Evolutionary conservation across 495 filamentous ascomycete genomes (phyloP).

Genomic region (Xylaria longipes): DNA sequence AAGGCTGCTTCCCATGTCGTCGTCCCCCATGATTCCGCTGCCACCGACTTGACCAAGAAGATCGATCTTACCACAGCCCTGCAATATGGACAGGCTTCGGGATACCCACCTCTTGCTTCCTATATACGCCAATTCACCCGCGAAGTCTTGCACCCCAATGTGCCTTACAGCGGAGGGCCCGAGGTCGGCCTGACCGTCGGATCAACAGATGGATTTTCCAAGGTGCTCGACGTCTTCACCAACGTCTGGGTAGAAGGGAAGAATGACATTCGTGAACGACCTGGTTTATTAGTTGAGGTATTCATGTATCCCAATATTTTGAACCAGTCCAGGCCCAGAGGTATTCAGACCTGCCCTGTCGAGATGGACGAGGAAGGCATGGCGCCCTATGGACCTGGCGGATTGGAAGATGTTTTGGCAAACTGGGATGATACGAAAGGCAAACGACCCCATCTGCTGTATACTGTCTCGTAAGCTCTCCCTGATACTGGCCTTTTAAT

Average conservation of each 20-base stretch:
- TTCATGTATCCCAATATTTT: slow-evolving; percentile 80
- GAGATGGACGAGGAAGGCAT: slow-evolving; percentile 82
- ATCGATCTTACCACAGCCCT: slow-evolving; percentile 84
- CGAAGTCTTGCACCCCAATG: slow-evolving; percentile 76
- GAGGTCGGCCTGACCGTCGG: slow-evolving; percentile 81
- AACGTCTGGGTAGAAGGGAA: slow-evolving; percentile 74
- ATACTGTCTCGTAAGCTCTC: slow-evolving; percentile 80
- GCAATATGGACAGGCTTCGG: slow-evolving; percentile 82
- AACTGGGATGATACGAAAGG: slow-evolving; percentile 81
- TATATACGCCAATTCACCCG: slow-evolving; percentile 81
- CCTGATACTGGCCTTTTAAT: neutral
- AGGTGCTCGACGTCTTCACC: slow-evolving; percentile 73
- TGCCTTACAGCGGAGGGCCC: slow-evolving; percentile 78
- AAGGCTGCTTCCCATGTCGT: slow-evolving; percentile 59
- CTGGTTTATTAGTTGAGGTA: slow-evolving; percentile 76
- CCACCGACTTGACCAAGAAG: slow-evolving; percentile 61
- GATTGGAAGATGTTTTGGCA: slow-evolving; percentile 76
- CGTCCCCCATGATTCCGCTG: slow-evolving; percentile 70
- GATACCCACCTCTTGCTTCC: slow-evolving; percentile 74
- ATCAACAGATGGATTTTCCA: slow-evolving; percentile 82
- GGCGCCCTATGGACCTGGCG: slow-evolving; percentile 67
- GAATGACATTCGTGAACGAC: slow-evolving; percentile 68
- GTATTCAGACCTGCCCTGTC: slow-evolving; percentile 73
- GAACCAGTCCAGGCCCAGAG: slow-evolving; percentile 68
- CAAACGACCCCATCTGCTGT: slow-evolving; percentile 81